Percentiles rank a stretch among this genome's conserved stretches.
Evolutionary conservation across 306 rosid genomes (phyloP).

Genomic region (Neltuma alba): DNA sequence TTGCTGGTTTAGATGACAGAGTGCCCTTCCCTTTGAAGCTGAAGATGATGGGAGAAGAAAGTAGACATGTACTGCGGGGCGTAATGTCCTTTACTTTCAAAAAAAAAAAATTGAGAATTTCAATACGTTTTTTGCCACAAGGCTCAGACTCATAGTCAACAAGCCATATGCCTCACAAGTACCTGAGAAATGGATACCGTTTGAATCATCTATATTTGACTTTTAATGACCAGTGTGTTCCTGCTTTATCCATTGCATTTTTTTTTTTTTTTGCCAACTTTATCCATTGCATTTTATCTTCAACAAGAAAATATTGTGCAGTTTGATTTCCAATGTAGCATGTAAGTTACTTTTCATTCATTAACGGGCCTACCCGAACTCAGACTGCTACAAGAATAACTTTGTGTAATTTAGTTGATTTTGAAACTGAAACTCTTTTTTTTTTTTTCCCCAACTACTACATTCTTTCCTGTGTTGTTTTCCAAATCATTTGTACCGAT

Average conservation of each 20-base stretch:
- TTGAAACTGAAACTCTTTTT: not conserved
- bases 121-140: not conserved
- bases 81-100: not conserved
- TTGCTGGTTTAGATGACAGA: not conserved
- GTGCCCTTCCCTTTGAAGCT: not conserved
- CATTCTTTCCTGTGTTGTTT: not conserved
- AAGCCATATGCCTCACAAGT: not conserved
- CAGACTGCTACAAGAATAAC: not conserved
- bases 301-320: constrained; percentile 19
- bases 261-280: no score
- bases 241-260: no score
- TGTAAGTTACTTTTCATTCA: not conserved
- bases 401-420: not conserved
- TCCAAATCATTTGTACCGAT: constrained; percentile 7
- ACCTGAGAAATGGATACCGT: constrained; percentile 21
- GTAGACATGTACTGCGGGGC: not conserved
- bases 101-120: not conserved
- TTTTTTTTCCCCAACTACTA: not conserved
- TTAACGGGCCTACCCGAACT: constrained; percentile 1
- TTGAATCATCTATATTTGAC: constrained; percentile 14
- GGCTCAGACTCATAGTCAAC: not conserved
- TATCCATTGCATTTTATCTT: constrained; percentile 13
- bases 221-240: constrained; percentile 16
- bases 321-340: constrained; percentile 9
- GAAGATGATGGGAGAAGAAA: not conserved